Percentiles rank a stretch among this genome's conserved stretches.
phyloP scores from a whole-genome alignment of 192 early-diverging fungal genomes.

The Entomortierella beljakovae region DNA sequence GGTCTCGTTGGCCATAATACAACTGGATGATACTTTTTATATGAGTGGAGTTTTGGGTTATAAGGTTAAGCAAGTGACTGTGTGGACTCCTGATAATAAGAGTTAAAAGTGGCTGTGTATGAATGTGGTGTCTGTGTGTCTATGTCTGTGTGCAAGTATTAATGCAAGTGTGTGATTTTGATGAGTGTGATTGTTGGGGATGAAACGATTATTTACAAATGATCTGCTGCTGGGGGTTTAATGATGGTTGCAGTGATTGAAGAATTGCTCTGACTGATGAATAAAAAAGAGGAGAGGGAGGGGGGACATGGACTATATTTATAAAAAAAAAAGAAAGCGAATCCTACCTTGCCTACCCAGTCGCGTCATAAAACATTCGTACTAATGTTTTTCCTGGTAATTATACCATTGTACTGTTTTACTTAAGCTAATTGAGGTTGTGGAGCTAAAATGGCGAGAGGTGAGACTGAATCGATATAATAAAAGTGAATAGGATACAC shows the following conservation, averaged over 20 bases:
- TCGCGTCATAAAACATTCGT: neutral
- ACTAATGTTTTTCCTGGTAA: neutral
- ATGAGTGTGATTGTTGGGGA: neutral
- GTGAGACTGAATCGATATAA: no score
- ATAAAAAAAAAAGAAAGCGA: neutral
- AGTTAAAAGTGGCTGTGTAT: no score
- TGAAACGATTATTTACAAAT: no score
- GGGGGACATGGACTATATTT: neutral
- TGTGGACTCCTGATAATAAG: no score
- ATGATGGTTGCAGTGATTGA: neutral
- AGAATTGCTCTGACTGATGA: neutral
- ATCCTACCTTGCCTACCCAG: neutral
- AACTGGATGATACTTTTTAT: neutral
- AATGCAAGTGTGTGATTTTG: neutral
- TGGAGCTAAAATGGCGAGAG: no score
- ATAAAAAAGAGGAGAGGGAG: slow-evolving; percentile 10
- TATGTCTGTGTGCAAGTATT: neutral
- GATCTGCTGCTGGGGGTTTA: no score
- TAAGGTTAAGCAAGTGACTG: neutral
- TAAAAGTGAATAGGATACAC: no score
- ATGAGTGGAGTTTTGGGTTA: no score
- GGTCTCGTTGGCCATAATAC: slow-evolving; percentile 17
- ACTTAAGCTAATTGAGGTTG: no score
- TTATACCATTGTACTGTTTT: neutral
- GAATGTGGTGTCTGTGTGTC: neutral